Evolutionary conservation across 2,329 filamentous ascomycete species (phyloP).

Genomic region (Dactylellina sp.): DNA sequence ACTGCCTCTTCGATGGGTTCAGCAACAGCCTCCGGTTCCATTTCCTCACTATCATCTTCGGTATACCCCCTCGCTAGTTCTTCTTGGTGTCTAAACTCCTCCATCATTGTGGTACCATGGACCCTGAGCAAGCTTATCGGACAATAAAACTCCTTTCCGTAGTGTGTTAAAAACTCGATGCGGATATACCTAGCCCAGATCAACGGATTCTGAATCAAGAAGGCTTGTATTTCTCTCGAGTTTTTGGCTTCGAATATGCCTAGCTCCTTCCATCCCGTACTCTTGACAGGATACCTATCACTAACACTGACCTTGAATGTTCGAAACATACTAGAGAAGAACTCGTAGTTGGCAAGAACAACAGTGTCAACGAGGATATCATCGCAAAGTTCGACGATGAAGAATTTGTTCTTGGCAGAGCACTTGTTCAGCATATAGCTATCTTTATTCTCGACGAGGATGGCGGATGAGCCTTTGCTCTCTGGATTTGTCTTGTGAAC

Average conservation of each 20-base stretch:
- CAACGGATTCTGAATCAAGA: constrained; percentile 90
- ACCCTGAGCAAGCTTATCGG: constrained; percentile 89
- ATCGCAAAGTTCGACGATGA: constrained; percentile 93
- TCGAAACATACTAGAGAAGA: constrained; percentile 97
- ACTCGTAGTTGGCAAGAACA: constrained; percentile 98
- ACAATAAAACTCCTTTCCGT: constrained; percentile 96
- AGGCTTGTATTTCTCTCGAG: constrained; percentile 91
- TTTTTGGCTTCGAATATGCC: constrained; percentile 92
- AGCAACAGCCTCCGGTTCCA: constrained; percentile 62
- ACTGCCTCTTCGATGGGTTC: constrained; percentile 60
- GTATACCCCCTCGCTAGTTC: constrained; percentile 73
- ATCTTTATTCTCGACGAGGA: constrained; percentile 96
- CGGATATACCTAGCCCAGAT: constrained; percentile 96
- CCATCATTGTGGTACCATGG: constrained; percentile 92
- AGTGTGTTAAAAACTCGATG: constrained; percentile 91
- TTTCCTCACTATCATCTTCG: constrained; percentile 71
- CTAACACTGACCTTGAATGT: constrained; percentile 92
- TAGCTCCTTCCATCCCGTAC: constrained; percentile 89
- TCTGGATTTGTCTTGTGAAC: constrained; percentile 88
- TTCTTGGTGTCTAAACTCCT: constrained; percentile 90
- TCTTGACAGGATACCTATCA: constrained; percentile 91
- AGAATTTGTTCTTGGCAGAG: constrained; percentile 85
- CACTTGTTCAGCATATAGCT: constrained; percentile 98
- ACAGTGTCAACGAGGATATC: constrained; percentile 89
- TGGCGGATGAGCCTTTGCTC: constrained; percentile 86